Conservation (phyloP, 257 asterid species). For the Thymus quinquecostatus region DNA sequence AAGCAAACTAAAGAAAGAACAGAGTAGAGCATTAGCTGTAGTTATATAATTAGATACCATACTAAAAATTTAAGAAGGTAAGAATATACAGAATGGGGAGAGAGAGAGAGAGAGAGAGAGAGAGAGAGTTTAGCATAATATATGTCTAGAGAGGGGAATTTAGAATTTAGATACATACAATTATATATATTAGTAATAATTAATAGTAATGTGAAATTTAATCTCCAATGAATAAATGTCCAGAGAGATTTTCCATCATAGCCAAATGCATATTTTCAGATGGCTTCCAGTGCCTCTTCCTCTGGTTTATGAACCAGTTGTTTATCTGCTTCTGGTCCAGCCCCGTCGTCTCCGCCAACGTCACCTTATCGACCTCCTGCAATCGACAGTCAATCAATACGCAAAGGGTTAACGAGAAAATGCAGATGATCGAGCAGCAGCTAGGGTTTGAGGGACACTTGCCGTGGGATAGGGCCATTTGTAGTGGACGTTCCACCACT, state of each 20-base stretch:
- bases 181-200: not conserved
- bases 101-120: not conserved
- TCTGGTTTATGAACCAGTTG: slow-evolving; percentile 96
- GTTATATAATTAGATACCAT: not conserved
- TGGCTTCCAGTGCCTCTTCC: slow-evolving; percentile 97
- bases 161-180: not conserved
- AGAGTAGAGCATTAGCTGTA: not conserved
- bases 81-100: slow-evolving; percentile 25
- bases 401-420: no score
- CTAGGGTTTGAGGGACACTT: slow-evolving; percentile 14
- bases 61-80: slow-evolving; percentile 4
- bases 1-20: no score
- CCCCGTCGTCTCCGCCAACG: slow-evolving; percentile 79
- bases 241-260: slow-evolving; percentile 74
- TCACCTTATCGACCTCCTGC: slow-evolving; percentile 79
- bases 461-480: slow-evolving; percentile 99
- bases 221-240: slow-evolving; percentile 59
- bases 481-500: slow-evolving; percentile 91
- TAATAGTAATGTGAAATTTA: slow-evolving; percentile 10
- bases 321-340: slow-evolving; percentile 92
- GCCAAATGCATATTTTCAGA: slow-evolving; percentile 93
- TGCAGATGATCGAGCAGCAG: not conserved
- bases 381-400: not conserved
- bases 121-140: not conserved
- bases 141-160: slow-evolving; percentile 4